Base-by-base conservation (phyloP, 2,329 filamentous ascomycete genomes). In the Cladobotryum mycophilum region DNA sequence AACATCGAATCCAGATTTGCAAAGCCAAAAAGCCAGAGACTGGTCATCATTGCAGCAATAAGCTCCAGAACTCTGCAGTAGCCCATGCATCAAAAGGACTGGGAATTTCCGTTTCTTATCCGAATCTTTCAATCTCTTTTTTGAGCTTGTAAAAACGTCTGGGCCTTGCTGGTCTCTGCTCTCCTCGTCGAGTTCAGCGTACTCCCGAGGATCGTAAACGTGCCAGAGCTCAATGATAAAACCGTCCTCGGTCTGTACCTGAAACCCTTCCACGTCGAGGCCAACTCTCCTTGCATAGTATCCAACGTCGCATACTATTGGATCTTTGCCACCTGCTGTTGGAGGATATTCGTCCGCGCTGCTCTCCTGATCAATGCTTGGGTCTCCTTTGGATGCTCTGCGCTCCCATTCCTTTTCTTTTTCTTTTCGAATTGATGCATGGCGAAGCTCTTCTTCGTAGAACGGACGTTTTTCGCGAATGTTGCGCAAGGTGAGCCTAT, bases 181-280 rank as follows among this genome's bases (percentile, higher is more conserved):
- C 35, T 82, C 71, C 1, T 74, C 67, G 1, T 73, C 64, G 4
- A 78, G 66, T 1, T 76, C 75, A 0, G 71, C 74, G 62, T 89
- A 85, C 53, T 92, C 86, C 45, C 77, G 79, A 0, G 92, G 92
- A 56, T 96, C 86, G 65, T 88, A 95, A 22, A 96, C 76, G 65
- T 96, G 92, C 85, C 88, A 95, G 1, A 96, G 75, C 18, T 87
- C 82, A 55, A 96, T 86, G 42, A 96, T 81, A 64, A 96, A 96
- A 1, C 91, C 91, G 61, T 97, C 92, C 65, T 96, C 91, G 0
- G 92, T 96, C 66, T 95, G 86, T 0, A 96, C 90, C 45, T 88
- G 76, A 60, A 89, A 88, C 9, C 80, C 79, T 62, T 96, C 91
- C 20, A 89, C 81, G 54, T 96, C 89, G 1, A 97, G 76, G 0